Evolutionary conservation across 2,329 filamentous ascomycete genomes (phyloP).

Genomic region (Fusarium tanahbumbuense): DNA sequence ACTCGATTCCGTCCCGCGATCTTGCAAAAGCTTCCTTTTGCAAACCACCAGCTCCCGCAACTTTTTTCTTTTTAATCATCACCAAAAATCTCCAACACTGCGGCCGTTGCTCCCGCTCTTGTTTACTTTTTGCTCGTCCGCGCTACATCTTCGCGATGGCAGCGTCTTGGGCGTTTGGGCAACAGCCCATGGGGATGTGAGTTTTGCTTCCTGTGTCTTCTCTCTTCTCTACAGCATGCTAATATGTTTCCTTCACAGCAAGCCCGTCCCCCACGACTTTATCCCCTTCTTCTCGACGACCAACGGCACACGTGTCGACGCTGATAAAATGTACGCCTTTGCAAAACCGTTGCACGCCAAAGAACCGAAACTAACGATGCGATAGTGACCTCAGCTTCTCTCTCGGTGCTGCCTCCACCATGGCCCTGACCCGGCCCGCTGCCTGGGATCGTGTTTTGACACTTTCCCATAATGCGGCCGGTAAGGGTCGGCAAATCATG

Average conservation of each 20-base stretch:
- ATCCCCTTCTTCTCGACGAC: slow-evolving; percentile 44
- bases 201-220: not conserved
- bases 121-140: slow-evolving; percentile 45
- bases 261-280: slow-evolving; percentile 42
- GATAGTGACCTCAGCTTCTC: slow-evolving; percentile 42
- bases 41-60: slow-evolving; percentile 23
- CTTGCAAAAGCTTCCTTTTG: not conserved
- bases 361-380: slow-evolving; percentile 19
- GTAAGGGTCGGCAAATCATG: slow-evolving; percentile 47
- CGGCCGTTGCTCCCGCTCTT: too few relatives aligned
- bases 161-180: slow-evolving; percentile 40
- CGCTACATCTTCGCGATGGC: slow-evolving; percentile 45
- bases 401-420: slow-evolving; percentile 34
- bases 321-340: slow-evolving; percentile 35
- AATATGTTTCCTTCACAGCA: slow-evolving; percentile 33
- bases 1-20: slow-evolving; percentile 1
- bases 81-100: too few relatives aligned
- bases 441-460: slow-evolving; percentile 50
- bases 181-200: slow-evolving; percentile 39
- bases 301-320: slow-evolving; percentile 13
- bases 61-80: slow-evolving; percentile 5
- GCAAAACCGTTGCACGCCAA: not conserved
- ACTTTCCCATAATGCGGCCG: slow-evolving; percentile 41
- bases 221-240: slow-evolving; percentile 11
- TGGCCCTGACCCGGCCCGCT: slow-evolving; percentile 39